Evolutionary conservation across 1,284 basidiomycete genomes (phyloP).

Genomic region (Ustilago tritici): DNA sequence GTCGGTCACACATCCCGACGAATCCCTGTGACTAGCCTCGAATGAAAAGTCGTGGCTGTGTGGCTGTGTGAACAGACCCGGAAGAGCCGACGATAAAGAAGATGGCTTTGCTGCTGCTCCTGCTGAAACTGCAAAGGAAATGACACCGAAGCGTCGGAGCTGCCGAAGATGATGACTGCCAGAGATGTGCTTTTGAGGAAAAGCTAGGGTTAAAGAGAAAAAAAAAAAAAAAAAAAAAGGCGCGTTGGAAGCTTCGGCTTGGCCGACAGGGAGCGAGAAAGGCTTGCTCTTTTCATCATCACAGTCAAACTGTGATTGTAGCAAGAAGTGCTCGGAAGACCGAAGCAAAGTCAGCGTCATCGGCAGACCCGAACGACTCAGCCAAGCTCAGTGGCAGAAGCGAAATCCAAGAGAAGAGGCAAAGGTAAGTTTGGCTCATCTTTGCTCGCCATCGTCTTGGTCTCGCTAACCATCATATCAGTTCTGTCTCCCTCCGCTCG

Average conservation of each 20-base stretch:
- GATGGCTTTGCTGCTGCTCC: neutral
- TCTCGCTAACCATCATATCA: slow-evolving; percentile 9
- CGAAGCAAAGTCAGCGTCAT: neutral
- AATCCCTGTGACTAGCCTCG: too few relatives aligned
- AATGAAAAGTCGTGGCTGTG: too few relatives aligned
- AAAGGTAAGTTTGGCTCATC: slow-evolving; percentile 2
- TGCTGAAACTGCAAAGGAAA: neutral
- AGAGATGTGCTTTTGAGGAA: too few relatives aligned
- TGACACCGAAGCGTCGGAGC: slow-evolving; percentile 4
- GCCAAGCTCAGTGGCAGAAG: neutral
- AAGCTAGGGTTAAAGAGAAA: too few relatives aligned
- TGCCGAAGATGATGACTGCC: neutral
- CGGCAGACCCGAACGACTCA: neutral
- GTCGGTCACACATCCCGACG: neutral
- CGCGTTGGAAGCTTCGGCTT: slow-evolving; percentile 21
- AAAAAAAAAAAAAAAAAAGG: neutral
- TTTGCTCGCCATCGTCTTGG: slow-evolving; percentile 1
- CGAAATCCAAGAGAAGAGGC: neutral
- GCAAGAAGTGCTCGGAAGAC: slow-evolving; percentile 1
- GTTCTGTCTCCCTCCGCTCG: neutral
- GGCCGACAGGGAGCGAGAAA: neutral
- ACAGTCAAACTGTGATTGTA: slow-evolving; percentile 4
- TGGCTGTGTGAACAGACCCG: too few relatives aligned
- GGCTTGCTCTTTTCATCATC: slow-evolving; percentile 14
- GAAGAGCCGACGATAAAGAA: too few relatives aligned